Conservation (phyloP, 2,329 filamentous ascomycete genomes). For the Colletotrichum gloeosporioides region DNA sequence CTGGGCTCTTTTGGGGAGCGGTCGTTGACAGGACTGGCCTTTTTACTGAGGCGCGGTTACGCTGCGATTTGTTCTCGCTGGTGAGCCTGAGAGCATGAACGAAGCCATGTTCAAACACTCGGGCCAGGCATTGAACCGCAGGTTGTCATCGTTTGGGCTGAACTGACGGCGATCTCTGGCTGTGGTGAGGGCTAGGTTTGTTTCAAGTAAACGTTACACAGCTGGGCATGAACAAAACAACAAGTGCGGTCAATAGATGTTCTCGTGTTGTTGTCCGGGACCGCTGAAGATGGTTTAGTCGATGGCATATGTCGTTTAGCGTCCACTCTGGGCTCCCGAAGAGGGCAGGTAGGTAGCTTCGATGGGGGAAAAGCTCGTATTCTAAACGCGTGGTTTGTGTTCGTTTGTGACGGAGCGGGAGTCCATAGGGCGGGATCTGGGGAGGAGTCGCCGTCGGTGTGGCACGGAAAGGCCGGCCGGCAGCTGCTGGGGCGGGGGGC, state of each 20-base stretch:
- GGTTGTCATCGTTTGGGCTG: background rate
- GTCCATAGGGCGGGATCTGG: background rate
- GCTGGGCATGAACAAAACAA: background rate
- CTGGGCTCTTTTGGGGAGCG: background rate
- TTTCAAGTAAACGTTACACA: constrained; percentile 17
- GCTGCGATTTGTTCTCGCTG: background rate
- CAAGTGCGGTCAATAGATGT: background rate
- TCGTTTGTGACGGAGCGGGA: background rate
- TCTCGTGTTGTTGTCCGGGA: background rate
- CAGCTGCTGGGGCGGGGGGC: background rate
- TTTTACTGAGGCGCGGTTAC: background rate
- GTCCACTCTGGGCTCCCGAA: background rate
- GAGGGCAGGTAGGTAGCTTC: background rate
- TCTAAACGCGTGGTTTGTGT: background rate
- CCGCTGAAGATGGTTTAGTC: background rate
- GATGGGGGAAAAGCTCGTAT: background rate
- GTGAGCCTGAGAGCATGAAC: background rate
- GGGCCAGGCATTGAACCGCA: background rate
- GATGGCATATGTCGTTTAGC: background rate
- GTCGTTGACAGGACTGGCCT: background rate
- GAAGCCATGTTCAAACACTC: background rate
- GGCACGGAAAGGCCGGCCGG: constrained; percentile 6
- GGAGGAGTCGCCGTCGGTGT: constrained; percentile 4
- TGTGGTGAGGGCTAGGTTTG: constrained; percentile 3
- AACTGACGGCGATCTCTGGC: background rate